Evolutionary conservation across 2,329 filamentous ascomycete genomes (phyloP), one percentile per base, ranked within the genome.

Genomic region (Dothideomycetidae sp.): DNA sequence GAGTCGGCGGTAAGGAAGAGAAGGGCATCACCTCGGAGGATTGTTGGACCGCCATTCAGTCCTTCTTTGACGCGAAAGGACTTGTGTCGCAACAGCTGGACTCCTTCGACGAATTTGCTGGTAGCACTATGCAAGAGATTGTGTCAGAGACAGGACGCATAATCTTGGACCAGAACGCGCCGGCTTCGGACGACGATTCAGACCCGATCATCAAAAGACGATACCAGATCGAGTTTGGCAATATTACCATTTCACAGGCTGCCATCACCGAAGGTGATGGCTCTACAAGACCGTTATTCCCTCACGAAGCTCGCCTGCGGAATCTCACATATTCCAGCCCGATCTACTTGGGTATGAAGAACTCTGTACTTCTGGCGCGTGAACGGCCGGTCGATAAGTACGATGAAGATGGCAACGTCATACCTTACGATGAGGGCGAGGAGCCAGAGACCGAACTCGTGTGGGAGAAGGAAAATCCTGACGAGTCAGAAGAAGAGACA

Each of bases 71-170:
- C 50, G 73, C 77, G 45, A 98, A 96, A 63, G 88, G 90, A 52
- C 71, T 98, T 19, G 90, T 93, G 14, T 93, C 90, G 11, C 88
- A 98, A 62, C 90, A 98, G 66, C 78, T 96, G 45, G 88, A 96
- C 58, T 98, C 92, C 0, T 98, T 93, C 62, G 85, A 98, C 62
- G 86, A 96, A 56, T 98, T 98, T 53, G 86, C 90, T 40, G 78
- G 80, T 42, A 85, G 82, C 14, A 94, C 86, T 0, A 88, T 98
- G 61, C 86, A 96, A 54, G 83, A 93, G 51, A 75, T 98, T 42
- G 81, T 98, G 42, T 78, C 85, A 52, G 90, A 96, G 59, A 88
- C 93, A 56, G 83, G 82, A 29, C 75, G 79, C 47, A 78, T 96
- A 44, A 85, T 82, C n/a, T 74, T 98, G 46, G 90, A 98, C 54